Percentiles rank a stretch among this genome's conserved stretches.
These are phyloP conservation scores for Leccinum rimulosum DNA, from an alignment of 768 basidiomycete species.

Conservation along the genomic window DNA sequence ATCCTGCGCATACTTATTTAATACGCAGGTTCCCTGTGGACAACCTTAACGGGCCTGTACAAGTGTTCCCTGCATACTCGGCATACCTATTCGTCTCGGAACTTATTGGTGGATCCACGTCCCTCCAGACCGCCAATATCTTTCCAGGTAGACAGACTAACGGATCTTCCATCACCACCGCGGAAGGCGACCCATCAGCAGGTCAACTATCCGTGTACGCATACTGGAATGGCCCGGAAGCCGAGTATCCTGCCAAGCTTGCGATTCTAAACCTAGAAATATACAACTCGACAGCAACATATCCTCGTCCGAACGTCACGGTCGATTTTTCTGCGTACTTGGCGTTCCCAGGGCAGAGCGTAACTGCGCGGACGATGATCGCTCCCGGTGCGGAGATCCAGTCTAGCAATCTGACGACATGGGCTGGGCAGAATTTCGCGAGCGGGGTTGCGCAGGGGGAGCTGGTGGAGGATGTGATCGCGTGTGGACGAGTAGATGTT, in stretches of 20 bases:
- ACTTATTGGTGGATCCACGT: conserved; percentile 43
- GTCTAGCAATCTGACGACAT: conserved; percentile 42
- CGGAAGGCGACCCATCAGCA: conserved; percentile 44
- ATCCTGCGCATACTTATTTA: not conserved
- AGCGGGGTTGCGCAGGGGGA: conserved; percentile 39
- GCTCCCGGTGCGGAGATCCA: conserved; percentile 50
- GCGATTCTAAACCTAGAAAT: conserved; percentile 51
- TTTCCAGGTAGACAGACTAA: conserved; percentile 51
- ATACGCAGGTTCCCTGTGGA: conserved; percentile 44
- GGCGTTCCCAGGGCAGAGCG: conserved; percentile 20
- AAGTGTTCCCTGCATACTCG: conserved; percentile 53
- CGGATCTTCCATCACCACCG: conserved; percentile 51
- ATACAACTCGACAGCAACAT: conserved; percentile 45
- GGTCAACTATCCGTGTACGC: conserved; percentile 51
- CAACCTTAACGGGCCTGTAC: conserved; percentile 46
- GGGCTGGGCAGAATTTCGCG: conserved; percentile 48
- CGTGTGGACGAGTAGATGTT: conserved; percentile 33
- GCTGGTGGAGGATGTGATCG: conserved; percentile 39
- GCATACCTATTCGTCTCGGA: conserved; percentile 51
- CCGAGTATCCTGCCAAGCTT: conserved; percentile 43
- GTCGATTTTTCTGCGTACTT: conserved; percentile 49
- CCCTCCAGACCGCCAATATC: conserved; percentile 45
- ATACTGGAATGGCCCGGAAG: conserved; percentile 41
- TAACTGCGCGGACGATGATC: conserved; percentile 41
- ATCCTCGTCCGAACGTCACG: conserved; percentile 38